A percentile compares a stretch with the other conserved stretches of the same genome.
Conservation (phyloP, 768 basidiomycete genomes). For the Leccinum uliginosum region DNA sequence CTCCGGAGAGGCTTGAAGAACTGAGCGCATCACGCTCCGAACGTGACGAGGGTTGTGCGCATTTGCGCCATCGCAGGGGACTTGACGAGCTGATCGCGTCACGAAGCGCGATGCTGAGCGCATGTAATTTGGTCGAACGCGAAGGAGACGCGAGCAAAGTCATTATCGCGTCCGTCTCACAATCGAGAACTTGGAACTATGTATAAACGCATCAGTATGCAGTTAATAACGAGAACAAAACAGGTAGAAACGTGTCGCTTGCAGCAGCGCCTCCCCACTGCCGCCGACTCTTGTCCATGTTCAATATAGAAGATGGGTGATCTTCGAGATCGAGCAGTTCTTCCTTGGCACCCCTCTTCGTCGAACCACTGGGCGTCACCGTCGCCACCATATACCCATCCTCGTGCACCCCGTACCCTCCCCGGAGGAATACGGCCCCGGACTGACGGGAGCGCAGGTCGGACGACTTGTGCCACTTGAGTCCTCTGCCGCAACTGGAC, state of each 20-base stretch:
- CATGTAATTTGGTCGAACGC: constrained; percentile 62
- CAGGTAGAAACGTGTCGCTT: constrained; percentile 47
- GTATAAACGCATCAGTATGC: constrained; percentile 1
- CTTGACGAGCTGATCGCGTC: constrained; percentile 48
- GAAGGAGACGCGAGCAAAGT: constrained; percentile 71
- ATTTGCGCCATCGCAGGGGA: constrained; percentile 50
- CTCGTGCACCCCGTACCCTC: constrained; percentile 44
- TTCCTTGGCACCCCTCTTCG: constrained; percentile 64
- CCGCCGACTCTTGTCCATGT: constrained; percentile 61
- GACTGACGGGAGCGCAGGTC: constrained; percentile 53
- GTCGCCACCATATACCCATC: constrained; percentile 10
- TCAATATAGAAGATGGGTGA: constrained; percentile 66
- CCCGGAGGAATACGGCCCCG: constrained; percentile 68
- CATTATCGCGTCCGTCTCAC: constrained; percentile 78
- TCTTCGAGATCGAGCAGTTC: constrained; percentile 74
- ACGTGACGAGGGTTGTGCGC: constrained; percentile 53
- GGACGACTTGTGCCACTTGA: constrained; percentile 39
- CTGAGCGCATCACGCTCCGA: constrained; percentile 45
- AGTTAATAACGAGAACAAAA: background rate
- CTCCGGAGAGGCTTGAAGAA: constrained; percentile 39
- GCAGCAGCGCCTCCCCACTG: constrained; percentile 71
- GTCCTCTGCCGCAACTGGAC: constrained; percentile 40
- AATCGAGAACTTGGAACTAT: constrained; percentile 74
- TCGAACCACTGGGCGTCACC: constrained; percentile 67
- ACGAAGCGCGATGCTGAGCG: constrained; percentile 65